A percentile compares a stretch with the other conserved stretches of the same genome.
Evolutionary conservation across 2,329 filamentous ascomycete genomes (phyloP).

Genomic region (Fusarium sp.): DNA sequence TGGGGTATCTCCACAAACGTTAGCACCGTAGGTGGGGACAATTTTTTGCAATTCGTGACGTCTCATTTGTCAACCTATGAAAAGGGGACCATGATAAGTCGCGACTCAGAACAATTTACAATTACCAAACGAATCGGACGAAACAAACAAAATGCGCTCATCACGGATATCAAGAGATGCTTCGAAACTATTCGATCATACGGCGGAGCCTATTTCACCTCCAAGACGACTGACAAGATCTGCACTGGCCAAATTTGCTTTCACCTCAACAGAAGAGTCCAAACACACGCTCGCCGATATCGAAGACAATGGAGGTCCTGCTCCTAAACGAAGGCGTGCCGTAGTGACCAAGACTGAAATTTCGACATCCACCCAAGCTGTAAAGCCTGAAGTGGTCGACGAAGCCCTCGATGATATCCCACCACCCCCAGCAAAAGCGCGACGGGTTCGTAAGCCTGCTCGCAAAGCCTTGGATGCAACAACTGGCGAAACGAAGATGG

Average conservation of each 20-base stretch:
- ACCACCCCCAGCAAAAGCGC: constrained; percentile 43
- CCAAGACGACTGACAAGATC: constrained; percentile 61
- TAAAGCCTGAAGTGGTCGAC: constrained; percentile 55
- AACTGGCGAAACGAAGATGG: constrained; percentile 53
- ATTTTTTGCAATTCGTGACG: constrained; percentile 3
- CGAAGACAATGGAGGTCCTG: constrained; percentile 61
- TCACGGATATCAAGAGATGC: constrained; percentile 69
- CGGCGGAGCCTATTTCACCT: constrained; percentile 41
- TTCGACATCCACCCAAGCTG: constrained; percentile 25
- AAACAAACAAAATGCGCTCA: constrained; percentile 59
- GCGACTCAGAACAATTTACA: constrained; percentile 5
- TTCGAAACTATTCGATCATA: constrained; percentile 61
- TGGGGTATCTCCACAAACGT: background rate
- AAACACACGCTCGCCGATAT: constrained; percentile 57
- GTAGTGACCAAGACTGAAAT: constrained; percentile 20
- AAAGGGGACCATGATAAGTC: constrained; percentile 16
- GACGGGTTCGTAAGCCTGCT: constrained; percentile 58
- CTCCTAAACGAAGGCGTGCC: constrained; percentile 47
- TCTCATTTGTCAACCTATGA: constrained; percentile 12
- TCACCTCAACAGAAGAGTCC: constrained; percentile 44
- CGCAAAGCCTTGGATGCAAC: constrained; percentile 54
- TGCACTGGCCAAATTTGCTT: constrained; percentile 59
- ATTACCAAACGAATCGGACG: background rate
- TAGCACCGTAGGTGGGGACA: constrained; percentile 1
- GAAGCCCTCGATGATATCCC: constrained; percentile 40